Conservation (phyloP, 805 yeast species). For the Yarrowia hollandica region DNA sequence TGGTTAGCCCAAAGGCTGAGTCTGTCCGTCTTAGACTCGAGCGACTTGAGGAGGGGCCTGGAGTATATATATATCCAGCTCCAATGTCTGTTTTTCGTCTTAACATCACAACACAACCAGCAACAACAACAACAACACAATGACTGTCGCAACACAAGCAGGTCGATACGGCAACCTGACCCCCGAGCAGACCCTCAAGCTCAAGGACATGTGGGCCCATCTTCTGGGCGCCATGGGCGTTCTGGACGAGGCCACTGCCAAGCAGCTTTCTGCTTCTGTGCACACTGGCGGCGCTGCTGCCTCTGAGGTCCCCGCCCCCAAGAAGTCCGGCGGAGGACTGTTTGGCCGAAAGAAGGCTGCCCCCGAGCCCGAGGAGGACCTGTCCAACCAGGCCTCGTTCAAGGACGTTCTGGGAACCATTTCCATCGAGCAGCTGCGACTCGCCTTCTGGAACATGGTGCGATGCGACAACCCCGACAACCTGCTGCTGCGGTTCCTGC, state of each 20-base stretch:
- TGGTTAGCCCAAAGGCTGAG: too few relatives aligned
- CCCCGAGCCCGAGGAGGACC: slow-evolving; percentile 30
- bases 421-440: slow-evolving; percentile 53
- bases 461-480: slow-evolving; percentile 85
- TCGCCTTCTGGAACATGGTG: slow-evolving; percentile 57
- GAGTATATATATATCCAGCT: neutral
- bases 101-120: neutral
- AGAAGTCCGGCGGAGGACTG: slow-evolving; percentile 36
- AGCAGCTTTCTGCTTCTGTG: slow-evolving; percentile 32
- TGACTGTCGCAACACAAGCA: slow-evolving; percentile 32
- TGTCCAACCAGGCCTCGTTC: slow-evolving; percentile 38
- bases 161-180: slow-evolving; percentile 45
- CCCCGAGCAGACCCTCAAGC: slow-evolving; percentile 42
- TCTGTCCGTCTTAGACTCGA: neutral
- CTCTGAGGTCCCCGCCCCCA: slow-evolving; percentile 36
- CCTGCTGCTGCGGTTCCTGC: slow-evolving; percentile 66
- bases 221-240: slow-evolving; percentile 36
- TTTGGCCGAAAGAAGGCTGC: slow-evolving; percentile 36
- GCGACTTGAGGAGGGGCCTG: slow-evolving; percentile 4
- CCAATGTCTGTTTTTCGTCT: neutral
- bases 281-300: slow-evolving; percentile 29
- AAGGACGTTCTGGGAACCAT: slow-evolving; percentile 54
- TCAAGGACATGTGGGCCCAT: slow-evolving; percentile 45
- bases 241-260: slow-evolving; percentile 34
- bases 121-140: neutral